A percentile compares a stretch with the other conserved stretches of the same genome.
Evolutionary conservation across 371 early-diverging fungal genomes (phyloP).

Genomic region (Apophysomyces trapeziformis): DNA sequence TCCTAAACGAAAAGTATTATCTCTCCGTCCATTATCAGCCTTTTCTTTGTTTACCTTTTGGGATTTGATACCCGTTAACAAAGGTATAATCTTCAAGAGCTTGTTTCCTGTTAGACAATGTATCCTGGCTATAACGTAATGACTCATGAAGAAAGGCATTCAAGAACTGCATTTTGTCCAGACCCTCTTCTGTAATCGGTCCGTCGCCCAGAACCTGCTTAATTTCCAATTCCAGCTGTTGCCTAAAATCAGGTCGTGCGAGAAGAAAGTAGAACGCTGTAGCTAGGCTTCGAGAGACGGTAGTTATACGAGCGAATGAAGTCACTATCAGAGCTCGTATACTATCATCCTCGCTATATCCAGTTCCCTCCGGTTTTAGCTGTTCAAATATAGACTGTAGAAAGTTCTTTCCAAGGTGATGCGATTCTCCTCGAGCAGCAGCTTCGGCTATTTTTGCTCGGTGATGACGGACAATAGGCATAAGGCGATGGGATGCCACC

Average conservation of each 20-base stretch:
- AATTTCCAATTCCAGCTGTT: slow-evolving; percentile 31
- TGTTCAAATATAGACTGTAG: slow-evolving; percentile 32
- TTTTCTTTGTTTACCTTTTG: slow-evolving; percentile 21
- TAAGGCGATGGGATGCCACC: no score
- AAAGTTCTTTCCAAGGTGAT: slow-evolving; percentile 21
- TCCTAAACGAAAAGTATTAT: no score
- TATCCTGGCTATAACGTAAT: no score
- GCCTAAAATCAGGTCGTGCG: slow-evolving; percentile 38
- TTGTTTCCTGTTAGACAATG: no score
- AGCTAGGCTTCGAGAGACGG: slow-evolving; percentile 32
- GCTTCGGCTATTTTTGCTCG: slow-evolving; percentile 16
- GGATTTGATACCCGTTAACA: slow-evolving; percentile 46
- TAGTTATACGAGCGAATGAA: slow-evolving; percentile 39
- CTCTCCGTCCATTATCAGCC: no score
- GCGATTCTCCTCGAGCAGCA: slow-evolving; percentile 7
- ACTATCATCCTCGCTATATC: no score
- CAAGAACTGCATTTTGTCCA: slow-evolving; percentile 30
- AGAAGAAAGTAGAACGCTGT: slow-evolving; percentile 37
- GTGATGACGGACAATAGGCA: slow-evolving; percentile 15
- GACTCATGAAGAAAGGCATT: slow-evolving; percentile 11
- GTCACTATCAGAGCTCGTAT: no score
- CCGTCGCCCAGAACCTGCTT: slow-evolving; percentile 27
- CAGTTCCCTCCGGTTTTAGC: slow-evolving; percentile 23
- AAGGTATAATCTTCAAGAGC: slow-evolving; percentile 33
- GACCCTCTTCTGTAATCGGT: slow-evolving; percentile 32